Conservation (phyloP, 2,329 filamentous ascomycete species). For the Orbilia quercus region DNA sequence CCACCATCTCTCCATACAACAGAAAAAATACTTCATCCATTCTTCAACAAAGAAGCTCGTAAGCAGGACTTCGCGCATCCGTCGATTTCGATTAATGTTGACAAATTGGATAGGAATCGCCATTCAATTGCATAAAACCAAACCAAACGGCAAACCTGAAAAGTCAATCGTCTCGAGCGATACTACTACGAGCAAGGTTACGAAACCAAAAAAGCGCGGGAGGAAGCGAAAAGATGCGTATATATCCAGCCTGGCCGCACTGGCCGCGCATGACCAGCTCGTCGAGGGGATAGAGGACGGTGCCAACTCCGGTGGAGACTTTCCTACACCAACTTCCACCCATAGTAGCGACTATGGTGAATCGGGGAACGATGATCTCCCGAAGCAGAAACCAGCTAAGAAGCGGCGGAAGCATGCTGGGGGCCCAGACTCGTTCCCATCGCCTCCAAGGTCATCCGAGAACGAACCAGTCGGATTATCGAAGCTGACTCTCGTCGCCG, state of each 20-base stretch:
- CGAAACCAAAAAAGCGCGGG: constrained; percentile 36
- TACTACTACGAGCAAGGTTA: constrained; percentile 22
- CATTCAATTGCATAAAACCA: constrained; percentile 41
- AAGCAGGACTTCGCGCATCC: constrained; percentile 8
- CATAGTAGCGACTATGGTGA: constrained; percentile 46
- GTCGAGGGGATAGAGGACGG: constrained; percentile 18
- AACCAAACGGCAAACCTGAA: constrained; percentile 30
- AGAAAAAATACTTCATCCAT: constrained; percentile 38
- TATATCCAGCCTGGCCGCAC: constrained; percentile 4
- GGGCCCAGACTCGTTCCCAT: constrained; percentile 16
- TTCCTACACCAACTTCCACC: constrained; percentile 43
- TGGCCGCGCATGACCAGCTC: constrained; percentile 4
- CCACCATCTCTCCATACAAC: neutral
- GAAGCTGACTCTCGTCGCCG: constrained; percentile 11
- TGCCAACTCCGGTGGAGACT: constrained; percentile 35
- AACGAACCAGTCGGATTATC: constrained; percentile 18
- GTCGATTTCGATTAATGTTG: constrained; percentile 1
- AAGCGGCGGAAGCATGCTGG: constrained; percentile 30
- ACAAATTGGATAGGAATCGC: constrained; percentile 14
- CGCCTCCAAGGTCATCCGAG: constrained; percentile 49
- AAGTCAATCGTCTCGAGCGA: constrained; percentile 30
- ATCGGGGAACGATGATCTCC: constrained; percentile 18
- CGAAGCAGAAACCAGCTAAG: constrained; percentile 6
- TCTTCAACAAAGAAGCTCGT: constrained; percentile 46
- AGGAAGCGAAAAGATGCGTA: constrained; percentile 18